These are phyloP conservation scores for Vicia sativa DNA, from an alignment of 306 rosid species.

Conservation along the genomic window DNA sequence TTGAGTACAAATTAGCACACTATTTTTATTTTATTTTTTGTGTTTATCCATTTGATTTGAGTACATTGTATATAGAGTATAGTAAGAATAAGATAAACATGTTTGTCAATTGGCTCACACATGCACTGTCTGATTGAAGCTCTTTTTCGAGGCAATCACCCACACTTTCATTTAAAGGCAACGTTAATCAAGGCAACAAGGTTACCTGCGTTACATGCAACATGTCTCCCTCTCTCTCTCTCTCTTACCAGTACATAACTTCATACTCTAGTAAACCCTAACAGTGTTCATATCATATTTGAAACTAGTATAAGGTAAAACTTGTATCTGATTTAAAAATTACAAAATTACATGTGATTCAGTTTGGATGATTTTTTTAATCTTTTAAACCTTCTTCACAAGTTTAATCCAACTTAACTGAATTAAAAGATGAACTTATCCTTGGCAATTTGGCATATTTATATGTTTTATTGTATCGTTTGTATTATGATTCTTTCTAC, in stretches of 20 bases:
- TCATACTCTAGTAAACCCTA: conserved; percentile 1
- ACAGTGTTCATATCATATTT: background rate
- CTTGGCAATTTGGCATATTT: background rate
- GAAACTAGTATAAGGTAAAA: background rate
- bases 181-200: conserved; percentile 46
- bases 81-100: conserved; percentile 40
- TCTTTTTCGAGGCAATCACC: conserved; percentile 77
- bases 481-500: background rate
- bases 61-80: background rate
- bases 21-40: background rate
- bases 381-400: background rate
- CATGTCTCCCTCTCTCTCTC: conserved; percentile 35
- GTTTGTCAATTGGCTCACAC: conserved; percentile 67
- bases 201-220: conserved; percentile 19
- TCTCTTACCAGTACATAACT: background rate
- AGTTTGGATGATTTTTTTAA: background rate
- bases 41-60: conserved; percentile 1
- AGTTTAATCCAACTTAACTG: conserved; percentile 1
- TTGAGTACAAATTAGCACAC: too few relatives aligned
- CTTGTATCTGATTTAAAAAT: too few relatives aligned
- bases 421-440: background rate
- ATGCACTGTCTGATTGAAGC: conserved; percentile 78
- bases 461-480: background rate
- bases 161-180: conserved; percentile 57
- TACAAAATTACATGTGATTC: background rate